Evolutionary conservation across 2,329 filamentous ascomycete genomes (phyloP).

Genomic region (Calonectria multiphialidica): DNA sequence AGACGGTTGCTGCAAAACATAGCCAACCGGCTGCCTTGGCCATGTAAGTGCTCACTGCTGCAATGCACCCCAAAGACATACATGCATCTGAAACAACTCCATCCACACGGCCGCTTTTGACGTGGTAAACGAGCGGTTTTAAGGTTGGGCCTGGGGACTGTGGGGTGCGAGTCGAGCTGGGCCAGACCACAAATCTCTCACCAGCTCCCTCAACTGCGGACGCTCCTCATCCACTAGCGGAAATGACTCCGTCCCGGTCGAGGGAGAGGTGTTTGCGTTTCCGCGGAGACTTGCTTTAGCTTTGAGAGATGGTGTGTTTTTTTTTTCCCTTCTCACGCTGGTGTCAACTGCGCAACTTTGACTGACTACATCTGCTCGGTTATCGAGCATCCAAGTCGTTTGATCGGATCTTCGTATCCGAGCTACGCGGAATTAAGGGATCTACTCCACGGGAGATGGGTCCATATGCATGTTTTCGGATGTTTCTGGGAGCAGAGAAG

Average conservation of each 20-base stretch:
- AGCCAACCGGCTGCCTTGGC: slow-evolving; percentile 4
- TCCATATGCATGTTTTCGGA: background rate
- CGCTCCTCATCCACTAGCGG: background rate
- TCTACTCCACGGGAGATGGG: background rate
- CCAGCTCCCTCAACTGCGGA: background rate
- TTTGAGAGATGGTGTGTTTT: background rate
- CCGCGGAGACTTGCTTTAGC: background rate
- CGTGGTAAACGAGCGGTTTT: background rate
- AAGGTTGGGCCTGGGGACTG: slow-evolving; percentile 7
- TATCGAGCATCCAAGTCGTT: background rate
- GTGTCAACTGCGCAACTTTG: background rate
- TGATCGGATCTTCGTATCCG: background rate
- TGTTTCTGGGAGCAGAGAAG: background rate
- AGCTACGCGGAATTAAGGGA: background rate
- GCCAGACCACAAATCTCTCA: background rate
- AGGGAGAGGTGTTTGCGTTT: background rate
- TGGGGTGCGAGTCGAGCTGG: slow-evolving; percentile 5
- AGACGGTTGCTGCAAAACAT: background rate
- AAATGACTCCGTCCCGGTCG: background rate
- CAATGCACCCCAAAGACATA: slow-evolving; percentile 14
- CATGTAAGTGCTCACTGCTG: background rate
- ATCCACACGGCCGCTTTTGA: background rate
- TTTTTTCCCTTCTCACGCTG: background rate
- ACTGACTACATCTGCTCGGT: background rate
- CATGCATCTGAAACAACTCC: slow-evolving; percentile 14